Base-by-base conservation (phyloP, 306 rosid species). In the Calophaca sinica region DNA sequence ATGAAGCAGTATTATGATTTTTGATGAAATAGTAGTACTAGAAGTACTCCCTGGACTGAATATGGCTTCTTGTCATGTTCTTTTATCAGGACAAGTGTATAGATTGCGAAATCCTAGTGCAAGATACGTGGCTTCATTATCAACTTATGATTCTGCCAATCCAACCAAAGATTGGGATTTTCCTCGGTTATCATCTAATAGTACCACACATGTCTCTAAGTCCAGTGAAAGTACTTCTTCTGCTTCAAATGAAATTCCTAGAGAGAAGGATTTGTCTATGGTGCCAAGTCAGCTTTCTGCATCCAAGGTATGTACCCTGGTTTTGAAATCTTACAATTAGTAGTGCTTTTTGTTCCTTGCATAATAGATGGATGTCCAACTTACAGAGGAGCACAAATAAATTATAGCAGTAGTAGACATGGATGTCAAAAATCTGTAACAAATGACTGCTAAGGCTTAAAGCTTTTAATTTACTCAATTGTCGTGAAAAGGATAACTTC, bases 101-200 rank as follows among this genome's bases (percentile, higher is more conserved):
- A 89, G 76, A 80, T 80, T 94, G 84, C 88, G 82, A 77, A 88
- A 80, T 73, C 97, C 97, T 20, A 87, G 89, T 79, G 90, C 85
- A 49, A 83, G 63, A 74, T 88, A 88, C 70, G 45, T 91, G 80
- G 84, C 93, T 60, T 84, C 93, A 72, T 49, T 88, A 80, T 72
- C 90, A 60, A 77, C 83, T 67, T 94, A 87, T 77, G 90, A 94
- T 82, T 88, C 97, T 62, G 79, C 97, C 48, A 81, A 91, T 86
- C 98, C 97, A 50, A 91, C 94, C 57, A 84, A 85, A 76, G 89
- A 87, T 58, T 94, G 98, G 98, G 91, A 86, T 26, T 91, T 89
- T 76, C 91, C 96, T 31, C 87, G 65, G 82, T 36, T 91, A 84
- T 83, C 92, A 33, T 62, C 80, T 33, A 48, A 86, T 53, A 70